Conservation (phyloP, 169 alveolate genomes). For the Eimeria necatrix region DNA sequence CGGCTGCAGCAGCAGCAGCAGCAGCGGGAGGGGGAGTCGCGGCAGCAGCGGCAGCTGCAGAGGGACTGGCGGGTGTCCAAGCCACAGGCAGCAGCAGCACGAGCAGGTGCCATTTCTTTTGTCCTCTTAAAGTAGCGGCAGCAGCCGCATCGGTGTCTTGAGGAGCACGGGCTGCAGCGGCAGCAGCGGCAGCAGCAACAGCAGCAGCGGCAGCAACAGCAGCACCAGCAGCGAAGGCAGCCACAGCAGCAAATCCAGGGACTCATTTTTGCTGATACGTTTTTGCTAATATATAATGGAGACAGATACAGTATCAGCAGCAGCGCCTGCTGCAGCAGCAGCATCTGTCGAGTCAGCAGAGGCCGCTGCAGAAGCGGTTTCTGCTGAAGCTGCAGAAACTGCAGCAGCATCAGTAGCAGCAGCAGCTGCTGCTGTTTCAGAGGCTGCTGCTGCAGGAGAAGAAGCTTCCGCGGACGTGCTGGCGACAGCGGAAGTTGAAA, state of each 20-base stretch:
- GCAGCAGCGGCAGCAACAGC: not conserved
- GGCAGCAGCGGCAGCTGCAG: slow-evolving; percentile 31
- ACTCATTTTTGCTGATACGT: not conserved
- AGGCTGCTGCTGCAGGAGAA: not conserved
- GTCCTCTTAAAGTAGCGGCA: not conserved
- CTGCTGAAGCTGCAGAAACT: not conserved
- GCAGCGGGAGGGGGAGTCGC: not conserved
- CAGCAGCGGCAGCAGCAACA: slow-evolving; percentile 23
- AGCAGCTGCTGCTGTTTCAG: not conserved
- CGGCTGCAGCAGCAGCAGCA: not conserved
- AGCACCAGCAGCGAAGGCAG: slow-evolving; percentile 10
- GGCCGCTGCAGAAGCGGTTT: not conserved
- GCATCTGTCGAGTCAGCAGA: not conserved
- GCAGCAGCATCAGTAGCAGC: not conserved
- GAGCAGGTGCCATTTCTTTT: not conserved
- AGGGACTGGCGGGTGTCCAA: not conserved
- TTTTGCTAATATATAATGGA: not conserved
- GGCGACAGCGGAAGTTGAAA: not conserved
- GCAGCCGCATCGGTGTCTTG: not conserved
- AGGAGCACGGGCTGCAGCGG: not conserved
- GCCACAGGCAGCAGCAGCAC: slow-evolving; percentile 12
- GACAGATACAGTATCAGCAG: not conserved
- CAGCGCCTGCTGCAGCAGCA: not conserved
- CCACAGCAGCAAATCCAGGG: not conserved
- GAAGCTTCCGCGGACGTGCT: not conserved